These are phyloP conservation scores for Cercophora sp. DNA, from an alignment of 495 filamentous ascomycete species.

Conservation along the genomic window DNA sequence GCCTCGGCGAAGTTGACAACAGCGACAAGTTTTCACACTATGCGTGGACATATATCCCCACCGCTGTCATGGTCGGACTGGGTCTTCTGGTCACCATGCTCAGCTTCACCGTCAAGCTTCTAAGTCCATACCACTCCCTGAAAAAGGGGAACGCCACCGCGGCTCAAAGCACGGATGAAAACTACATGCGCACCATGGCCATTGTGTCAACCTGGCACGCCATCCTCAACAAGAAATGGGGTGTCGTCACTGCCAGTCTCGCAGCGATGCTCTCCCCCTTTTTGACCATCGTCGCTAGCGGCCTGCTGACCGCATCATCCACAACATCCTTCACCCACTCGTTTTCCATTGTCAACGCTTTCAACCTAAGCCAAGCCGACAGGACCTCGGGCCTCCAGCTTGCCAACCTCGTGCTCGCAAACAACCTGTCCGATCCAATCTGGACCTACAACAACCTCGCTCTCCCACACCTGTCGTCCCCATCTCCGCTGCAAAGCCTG, in stretches of 20 bases:
- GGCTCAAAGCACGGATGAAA: neutral
- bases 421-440: conserved; percentile 1
- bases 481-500: neutral
- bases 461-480: neutral
- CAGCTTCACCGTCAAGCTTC: neutral
- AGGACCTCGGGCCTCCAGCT: neutral
- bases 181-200: neutral
- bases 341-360: neutral
- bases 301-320: neutral
- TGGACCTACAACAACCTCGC: neutral
- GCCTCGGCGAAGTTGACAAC: neutral
- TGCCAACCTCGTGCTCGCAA: neutral
- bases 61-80: neutral
- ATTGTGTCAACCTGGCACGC: neutral
- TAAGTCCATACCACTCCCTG: neutral
- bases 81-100: neutral
- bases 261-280: neutral
- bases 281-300: neutral
- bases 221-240: neutral
- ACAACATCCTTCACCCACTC: neutral
- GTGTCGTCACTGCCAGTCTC: neutral
- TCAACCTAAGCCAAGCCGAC: neutral
- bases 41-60: conserved; percentile 2
- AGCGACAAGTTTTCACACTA: neutral
- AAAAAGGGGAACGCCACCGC: neutral